Conservation (phyloP, 1,284 basidiomycete genomes). For the Cutaneotrichosporon sp. region DNA sequence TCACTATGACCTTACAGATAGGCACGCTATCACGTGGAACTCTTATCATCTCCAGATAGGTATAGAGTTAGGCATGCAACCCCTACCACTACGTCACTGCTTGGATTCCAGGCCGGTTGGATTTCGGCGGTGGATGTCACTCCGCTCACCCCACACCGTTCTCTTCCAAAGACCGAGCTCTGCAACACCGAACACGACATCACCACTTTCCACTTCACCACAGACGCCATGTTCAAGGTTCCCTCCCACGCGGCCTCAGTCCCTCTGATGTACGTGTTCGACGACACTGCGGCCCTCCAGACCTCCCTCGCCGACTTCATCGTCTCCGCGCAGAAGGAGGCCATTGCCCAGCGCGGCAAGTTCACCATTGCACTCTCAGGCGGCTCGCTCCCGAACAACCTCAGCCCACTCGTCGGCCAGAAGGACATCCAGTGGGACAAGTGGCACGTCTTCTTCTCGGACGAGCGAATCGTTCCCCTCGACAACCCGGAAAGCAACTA, state of each 20-base stretch:
- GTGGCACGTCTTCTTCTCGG: slow-evolving; percentile 96
- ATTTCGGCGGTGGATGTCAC: neutral
- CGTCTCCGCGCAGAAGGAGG: slow-evolving; percentile 82
- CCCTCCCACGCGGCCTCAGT: slow-evolving; percentile 48
- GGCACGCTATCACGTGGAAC: too few relatives aligned
- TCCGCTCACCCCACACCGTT: neutral
- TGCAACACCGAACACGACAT: neutral
- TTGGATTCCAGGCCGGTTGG: too few relatives aligned
- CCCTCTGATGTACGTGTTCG: slow-evolving; percentile 76
- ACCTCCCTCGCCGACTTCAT: slow-evolving; percentile 76
- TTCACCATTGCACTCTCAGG: slow-evolving; percentile 94
- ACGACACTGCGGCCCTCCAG: slow-evolving; percentile 57
- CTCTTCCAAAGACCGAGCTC: neutral
- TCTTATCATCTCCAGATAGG: too few relatives aligned
- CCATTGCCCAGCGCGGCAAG: slow-evolving; percentile 78
- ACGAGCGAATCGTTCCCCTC: slow-evolving; percentile 90
- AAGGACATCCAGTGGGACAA: slow-evolving; percentile 85
- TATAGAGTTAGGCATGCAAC: too few relatives aligned
- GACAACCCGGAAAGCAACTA: slow-evolving; percentile 93
- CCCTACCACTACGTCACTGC: too few relatives aligned
- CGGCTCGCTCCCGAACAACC: slow-evolving; percentile 83
- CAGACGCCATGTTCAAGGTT: neutral
- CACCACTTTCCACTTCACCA: neutral
- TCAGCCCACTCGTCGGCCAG: slow-evolving; percentile 68
- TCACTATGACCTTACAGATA: too few relatives aligned